Evolutionary conservation across 441 rosid species (phyloP).

Genomic region (Brassica hybrid): DNA sequence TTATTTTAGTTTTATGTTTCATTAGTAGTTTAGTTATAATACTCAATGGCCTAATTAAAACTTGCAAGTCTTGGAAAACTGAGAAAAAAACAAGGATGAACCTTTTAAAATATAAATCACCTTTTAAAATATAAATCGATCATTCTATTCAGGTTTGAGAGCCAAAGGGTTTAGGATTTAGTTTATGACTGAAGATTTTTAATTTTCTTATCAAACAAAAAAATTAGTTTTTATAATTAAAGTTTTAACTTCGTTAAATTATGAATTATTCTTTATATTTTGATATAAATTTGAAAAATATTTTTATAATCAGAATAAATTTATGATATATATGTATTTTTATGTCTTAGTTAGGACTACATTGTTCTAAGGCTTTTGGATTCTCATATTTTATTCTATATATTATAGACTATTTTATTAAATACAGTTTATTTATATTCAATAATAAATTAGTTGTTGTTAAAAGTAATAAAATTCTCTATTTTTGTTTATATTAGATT

Average conservation of each 20-base stretch:
- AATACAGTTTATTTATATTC: not conserved
- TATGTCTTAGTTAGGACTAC: not conserved
- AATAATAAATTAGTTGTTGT: not conserved
- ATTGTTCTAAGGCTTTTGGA: not conserved
- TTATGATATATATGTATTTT: not conserved
- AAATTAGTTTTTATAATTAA: not conserved
- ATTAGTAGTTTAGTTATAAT: not conserved
- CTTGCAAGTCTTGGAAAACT: not conserved
- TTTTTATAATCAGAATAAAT: not conserved
- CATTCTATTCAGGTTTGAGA: not conserved
- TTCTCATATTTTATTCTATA: not conserved
- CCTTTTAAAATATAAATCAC: not conserved
- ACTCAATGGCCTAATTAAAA: not conserved
- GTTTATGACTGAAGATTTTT: not conserved
- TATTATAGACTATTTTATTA: not conserved
- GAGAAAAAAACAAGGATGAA: not conserved
- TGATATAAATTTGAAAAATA: not conserved
- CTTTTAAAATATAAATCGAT: not conserved
- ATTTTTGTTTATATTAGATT: not conserved
- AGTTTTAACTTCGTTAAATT: not conserved
- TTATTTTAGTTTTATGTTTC: not conserved
- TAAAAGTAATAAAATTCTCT: not conserved
- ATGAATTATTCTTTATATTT: not conserved
- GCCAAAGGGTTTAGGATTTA: not conserved
- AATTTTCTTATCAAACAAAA: not conserved